These are phyloP conservation scores for Danielozyma ontarioensis DNA, from an alignment of 805 yeast genomes.

Conservation along the genomic window DNA sequence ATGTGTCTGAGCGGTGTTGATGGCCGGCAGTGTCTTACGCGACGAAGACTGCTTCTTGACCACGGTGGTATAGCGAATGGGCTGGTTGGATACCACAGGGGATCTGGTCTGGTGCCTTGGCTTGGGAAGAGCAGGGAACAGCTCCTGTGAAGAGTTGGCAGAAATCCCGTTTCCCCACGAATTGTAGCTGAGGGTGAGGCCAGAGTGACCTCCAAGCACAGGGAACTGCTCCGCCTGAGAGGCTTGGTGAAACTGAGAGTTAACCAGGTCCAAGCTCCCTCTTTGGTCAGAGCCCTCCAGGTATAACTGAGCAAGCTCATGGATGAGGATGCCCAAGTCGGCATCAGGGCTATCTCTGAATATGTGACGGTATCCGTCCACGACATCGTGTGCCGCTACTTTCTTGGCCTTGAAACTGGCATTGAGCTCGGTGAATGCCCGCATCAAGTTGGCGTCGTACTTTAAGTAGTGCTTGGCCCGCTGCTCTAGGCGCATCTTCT, in stretches of 20 bases:
- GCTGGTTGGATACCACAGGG: constrained; percentile 13
- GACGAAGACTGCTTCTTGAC: constrained; percentile 13
- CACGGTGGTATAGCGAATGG: constrained; percentile 34
- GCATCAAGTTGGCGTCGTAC: constrained; percentile 43
- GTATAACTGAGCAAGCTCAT: constrained; percentile 56
- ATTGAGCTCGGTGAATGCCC: constrained; percentile 47
- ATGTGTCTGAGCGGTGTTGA: constrained; percentile 14
- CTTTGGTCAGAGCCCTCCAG: constrained; percentile 42
- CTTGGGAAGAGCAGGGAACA: constrained; percentile 31
- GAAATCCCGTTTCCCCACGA: constrained; percentile 11
- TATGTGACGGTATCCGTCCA: constrained; percentile 40
- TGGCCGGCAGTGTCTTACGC: constrained; percentile 7
- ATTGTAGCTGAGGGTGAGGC: constrained; percentile 6
- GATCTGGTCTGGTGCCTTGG: constrained; percentile 14
- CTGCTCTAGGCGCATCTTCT: constrained; percentile 66
- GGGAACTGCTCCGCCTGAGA: constrained; percentile 44
- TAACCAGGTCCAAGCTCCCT: constrained; percentile 27
- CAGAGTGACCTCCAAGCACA: constrained; percentile 26
- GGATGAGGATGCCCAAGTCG: constrained; percentile 53
- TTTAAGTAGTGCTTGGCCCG: constrained; percentile 77
- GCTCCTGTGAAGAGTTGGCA: constrained; percentile 13
- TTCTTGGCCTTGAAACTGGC: constrained; percentile 40
- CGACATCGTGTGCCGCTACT: constrained; percentile 44
- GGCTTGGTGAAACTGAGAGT: constrained; percentile 16
- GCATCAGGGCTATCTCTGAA: constrained; percentile 38